Conservation (phyloP, 1,284 basidiomycete genomes). For the Cutaneotrichosporon mucoides region DNA sequence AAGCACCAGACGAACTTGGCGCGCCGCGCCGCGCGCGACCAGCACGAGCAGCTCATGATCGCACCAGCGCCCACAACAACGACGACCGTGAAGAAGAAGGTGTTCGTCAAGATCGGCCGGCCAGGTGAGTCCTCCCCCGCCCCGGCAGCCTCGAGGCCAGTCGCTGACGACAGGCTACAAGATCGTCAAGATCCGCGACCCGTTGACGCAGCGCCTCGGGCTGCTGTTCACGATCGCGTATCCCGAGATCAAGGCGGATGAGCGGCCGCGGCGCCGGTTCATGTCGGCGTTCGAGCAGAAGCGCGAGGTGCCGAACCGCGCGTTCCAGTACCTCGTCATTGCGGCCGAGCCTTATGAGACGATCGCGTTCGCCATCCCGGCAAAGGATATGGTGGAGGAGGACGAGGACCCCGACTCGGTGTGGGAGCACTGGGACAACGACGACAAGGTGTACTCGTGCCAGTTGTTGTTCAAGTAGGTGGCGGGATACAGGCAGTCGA, state of each 20-base stretch:
- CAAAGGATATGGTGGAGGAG: constrained; percentile 80
- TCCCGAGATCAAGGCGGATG: constrained; percentile 85
- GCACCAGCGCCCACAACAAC: constrained; percentile 61
- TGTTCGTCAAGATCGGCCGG: constrained; percentile 95
- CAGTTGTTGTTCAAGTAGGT: constrained; percentile 75
- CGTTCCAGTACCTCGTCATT: constrained; percentile 95
- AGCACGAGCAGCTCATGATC: constrained; percentile 86
- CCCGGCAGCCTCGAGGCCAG: neutral
- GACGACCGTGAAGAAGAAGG: constrained; percentile 71
- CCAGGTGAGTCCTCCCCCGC: constrained; percentile 50
- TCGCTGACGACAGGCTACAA: constrained; percentile 41
- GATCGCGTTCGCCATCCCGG: constrained; percentile 94
- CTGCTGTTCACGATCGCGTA: constrained; percentile 96
- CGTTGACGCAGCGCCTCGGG: constrained; percentile 57
- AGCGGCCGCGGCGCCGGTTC: constrained; percentile 82
- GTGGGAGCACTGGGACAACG: constrained; percentile 96
- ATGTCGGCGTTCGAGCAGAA: constrained; percentile 99
- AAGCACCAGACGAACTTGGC: constrained; percentile 99
- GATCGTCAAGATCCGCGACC: constrained; percentile 54
- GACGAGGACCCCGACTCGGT: constrained; percentile 84
- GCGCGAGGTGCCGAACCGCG: constrained; percentile 87
- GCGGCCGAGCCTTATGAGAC: constrained; percentile 99
- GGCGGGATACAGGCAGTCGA: neutral
- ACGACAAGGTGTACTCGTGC: constrained; percentile 93
- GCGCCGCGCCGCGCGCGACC: constrained; percentile 88